Conservation (phyloP, 805 yeast species). For the Torulaspora franciscae region DNA sequence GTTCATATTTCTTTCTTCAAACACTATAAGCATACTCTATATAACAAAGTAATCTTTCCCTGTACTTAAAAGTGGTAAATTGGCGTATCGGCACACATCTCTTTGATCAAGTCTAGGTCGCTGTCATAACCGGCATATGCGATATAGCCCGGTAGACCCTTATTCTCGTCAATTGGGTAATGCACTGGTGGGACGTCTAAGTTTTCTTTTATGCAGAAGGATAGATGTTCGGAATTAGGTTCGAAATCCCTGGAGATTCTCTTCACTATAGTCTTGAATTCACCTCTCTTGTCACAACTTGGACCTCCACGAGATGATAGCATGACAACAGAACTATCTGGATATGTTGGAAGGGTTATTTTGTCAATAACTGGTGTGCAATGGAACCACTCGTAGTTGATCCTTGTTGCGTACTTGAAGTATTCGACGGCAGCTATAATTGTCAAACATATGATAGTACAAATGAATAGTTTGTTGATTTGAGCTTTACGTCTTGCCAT, state of each 20-base stretch:
- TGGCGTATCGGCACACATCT: constrained; percentile 27
- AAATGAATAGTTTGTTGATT: constrained; percentile 27
- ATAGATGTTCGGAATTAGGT: constrained; percentile 35
- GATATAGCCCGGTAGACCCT: constrained; percentile 36
- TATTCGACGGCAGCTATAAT: constrained; percentile 42
- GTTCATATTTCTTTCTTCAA: not conserved
- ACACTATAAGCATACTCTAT: not conserved
- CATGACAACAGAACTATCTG: constrained; percentile 29
- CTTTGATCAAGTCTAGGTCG: constrained; percentile 21
- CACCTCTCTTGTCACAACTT: constrained; percentile 43
- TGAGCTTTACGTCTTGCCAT: constrained; percentile 13
- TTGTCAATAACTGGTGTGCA: constrained; percentile 37
- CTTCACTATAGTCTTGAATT: constrained; percentile 39
- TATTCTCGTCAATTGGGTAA: constrained; percentile 33
- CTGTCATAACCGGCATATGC: constrained; percentile 33
- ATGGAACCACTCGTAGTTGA: constrained; percentile 44
- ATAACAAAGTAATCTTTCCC: not conserved
- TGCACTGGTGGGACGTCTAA: constrained; percentile 26
- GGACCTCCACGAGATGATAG: constrained; percentile 41
- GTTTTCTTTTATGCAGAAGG: constrained; percentile 39
- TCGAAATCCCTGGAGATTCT: constrained; percentile 39
- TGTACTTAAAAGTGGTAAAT: constrained; percentile 26
- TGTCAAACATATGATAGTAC: constrained; percentile 28
- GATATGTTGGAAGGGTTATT: constrained; percentile 9
- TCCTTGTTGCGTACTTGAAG: constrained; percentile 40